A percentile compares a stretch with the other conserved stretches of the same genome.
Evolutionary conservation across 1,284 basidiomycete species (phyloP).

Genomic region (Cutaneotrichosporon dermatis): DNA sequence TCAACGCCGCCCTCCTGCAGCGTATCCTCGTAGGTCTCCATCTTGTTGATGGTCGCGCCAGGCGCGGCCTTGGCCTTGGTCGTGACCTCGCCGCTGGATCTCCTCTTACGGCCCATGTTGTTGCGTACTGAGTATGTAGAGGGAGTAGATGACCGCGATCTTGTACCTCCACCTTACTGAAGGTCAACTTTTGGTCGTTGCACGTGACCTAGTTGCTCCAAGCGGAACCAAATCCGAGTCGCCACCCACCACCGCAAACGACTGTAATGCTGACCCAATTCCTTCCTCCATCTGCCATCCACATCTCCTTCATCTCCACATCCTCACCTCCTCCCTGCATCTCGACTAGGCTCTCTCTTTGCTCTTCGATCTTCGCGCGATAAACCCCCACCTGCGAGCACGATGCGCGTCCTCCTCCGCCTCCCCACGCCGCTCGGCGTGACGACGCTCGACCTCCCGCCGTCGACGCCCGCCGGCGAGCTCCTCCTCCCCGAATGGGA

Average conservation of each 20-base stretch:
- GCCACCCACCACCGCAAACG: too few relatives aligned
- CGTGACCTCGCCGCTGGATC: constrained; percentile 35
- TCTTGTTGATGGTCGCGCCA: constrained; percentile 36
- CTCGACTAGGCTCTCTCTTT: not conserved
- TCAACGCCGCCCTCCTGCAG: constrained; percentile 49
- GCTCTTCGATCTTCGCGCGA: too few relatives aligned
- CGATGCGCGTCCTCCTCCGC: constrained; percentile 30
- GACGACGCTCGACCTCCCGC: constrained; percentile 22
- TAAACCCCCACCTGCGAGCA: too few relatives aligned
- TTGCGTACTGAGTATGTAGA: not conserved
- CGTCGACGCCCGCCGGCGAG: constrained; percentile 19
- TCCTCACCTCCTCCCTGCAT: not conserved
- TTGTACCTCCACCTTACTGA: not conserved
- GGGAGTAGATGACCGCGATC: too few relatives aligned
- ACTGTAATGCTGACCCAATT: not conserved
- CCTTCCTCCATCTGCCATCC: not conserved
- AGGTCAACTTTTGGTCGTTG: constrained; percentile 15
- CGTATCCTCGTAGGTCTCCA: constrained; percentile 48
- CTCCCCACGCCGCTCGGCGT: constrained; percentile 37
- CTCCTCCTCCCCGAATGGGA: constrained; percentile 16
- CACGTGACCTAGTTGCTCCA: not conserved
- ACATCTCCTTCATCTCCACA: not conserved
- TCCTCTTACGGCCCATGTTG: constrained; percentile 33
- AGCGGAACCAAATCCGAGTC: not conserved
- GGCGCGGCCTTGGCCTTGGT: constrained; percentile 20